A percentile compares a stretch with the other conserved stretches of the same genome.
Evolutionary conservation across 352 stramenopile species (phyloP).

Genomic region (Pythium sp.): DNA sequence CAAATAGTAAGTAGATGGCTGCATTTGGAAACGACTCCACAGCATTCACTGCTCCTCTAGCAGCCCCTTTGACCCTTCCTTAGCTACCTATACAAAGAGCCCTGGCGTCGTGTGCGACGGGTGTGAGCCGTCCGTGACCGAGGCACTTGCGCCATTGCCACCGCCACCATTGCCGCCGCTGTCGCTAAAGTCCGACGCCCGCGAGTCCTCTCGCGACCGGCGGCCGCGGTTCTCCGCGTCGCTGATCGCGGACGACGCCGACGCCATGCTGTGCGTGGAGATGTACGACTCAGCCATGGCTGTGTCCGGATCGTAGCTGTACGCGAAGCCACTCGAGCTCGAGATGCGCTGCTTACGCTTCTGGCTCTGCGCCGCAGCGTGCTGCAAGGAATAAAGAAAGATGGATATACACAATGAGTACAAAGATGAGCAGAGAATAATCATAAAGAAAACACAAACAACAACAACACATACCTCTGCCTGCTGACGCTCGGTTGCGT

Average conservation of each 20-base stretch:
- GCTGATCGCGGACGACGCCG: slow-evolving; percentile 52
- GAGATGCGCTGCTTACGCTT: slow-evolving; percentile 57
- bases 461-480: slow-evolving; percentile 10
- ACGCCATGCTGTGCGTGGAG: slow-evolving; percentile 57
- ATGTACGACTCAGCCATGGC: slow-evolving; percentile 81
- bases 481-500: background rate
- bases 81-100: slow-evolving; percentile 17
- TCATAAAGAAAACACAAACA: background rate
- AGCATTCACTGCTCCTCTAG: background rate
- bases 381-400: slow-evolving; percentile 9
- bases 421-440: background rate
- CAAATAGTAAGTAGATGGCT: background rate
- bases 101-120: slow-evolving; percentile 13
- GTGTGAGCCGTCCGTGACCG: slow-evolving; percentile 23
- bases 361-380: slow-evolving; percentile 19
- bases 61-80: too few relatives aligned
- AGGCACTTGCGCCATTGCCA: slow-evolving; percentile 14
- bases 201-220: slow-evolving; percentile 72
- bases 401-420: slow-evolving; percentile 17
- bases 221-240: slow-evolving; percentile 60
- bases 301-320: slow-evolving; percentile 80
- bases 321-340: slow-evolving; percentile 70
- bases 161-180: background rate
- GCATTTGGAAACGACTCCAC: background rate
- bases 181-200: slow-evolving; percentile 61